Evolutionary conservation across 345 rosid genomes (phyloP), one percentile per base, ranked within the genome.

Genomic region (Lepidium didymum): DNA sequence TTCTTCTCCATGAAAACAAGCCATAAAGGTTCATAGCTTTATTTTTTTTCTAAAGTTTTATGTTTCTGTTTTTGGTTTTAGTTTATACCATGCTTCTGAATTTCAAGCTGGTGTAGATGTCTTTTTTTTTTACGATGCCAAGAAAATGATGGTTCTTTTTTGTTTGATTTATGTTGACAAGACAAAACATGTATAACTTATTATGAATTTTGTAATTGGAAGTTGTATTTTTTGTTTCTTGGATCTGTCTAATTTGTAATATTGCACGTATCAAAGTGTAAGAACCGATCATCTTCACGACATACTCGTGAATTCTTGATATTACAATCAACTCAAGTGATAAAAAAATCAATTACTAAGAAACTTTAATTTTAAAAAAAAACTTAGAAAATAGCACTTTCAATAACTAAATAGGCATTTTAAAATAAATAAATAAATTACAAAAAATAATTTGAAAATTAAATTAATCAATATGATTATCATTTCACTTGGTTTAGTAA

Each of bases 1-100:
- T 78, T 85, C 69, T 78, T 63, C 68, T 79, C 86, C 90, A 69
- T 75, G 69, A 74, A 11, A 51, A n/a, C n/a, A 45, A 58, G 10
- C 45, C 19, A 45, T 21, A 58, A 67, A 52, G 68, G 55, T 74
- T 29, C 61, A 29, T 41, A 0, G 31, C 12, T 25, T 67, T 21
- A n/a, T 42, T 73, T 52, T 27, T 43, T 7, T 12, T 5, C 10
- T 44, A 33, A 15, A 34, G 4, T 49, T 58, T 35, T 42, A 8
- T 56, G 4, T 56, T 45, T 29, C 25, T 35, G n/a, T 53, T 35
- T 5, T 11, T 49, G 19, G 33, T 2, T 33, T 14, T 46, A 15
- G 9, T n/a, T 40, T 57, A 46, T 36, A 36, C 21, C 27, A 18
- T 56, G 70, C 38, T 56, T 56, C 10, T 64, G 52, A 73, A 50